Evolutionary conservation across 345 rosid genomes (phyloP).

Genomic region (Corchorus olitorius): DNA sequence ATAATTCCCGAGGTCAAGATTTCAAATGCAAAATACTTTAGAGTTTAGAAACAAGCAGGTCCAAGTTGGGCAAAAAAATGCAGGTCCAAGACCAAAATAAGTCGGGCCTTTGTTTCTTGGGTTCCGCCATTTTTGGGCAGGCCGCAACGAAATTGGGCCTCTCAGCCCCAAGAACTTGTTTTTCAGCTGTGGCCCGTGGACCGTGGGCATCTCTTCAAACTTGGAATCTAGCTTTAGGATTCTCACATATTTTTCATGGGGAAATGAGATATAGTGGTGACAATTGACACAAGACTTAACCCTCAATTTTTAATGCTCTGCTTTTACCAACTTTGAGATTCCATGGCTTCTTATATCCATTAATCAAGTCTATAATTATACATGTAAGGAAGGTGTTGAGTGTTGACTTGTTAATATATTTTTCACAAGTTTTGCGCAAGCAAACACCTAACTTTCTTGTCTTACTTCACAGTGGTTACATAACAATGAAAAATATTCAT

Average conservation of each 20-base stretch:
- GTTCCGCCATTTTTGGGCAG: no score
- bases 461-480: background rate
- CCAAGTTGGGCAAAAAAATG: no score
- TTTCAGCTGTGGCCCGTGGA: background rate
- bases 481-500: background rate
- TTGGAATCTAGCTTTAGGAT: background rate
- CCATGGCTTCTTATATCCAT: background rate
- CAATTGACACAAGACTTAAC: background rate
- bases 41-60: no score
- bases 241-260: background rate
- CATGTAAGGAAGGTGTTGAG: conserved; percentile 9
- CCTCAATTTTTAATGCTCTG: background rate
- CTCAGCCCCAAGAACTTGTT: no score
- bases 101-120: no score
- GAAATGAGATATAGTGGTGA: background rate
- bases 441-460: conserved; percentile 10
- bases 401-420: conserved; percentile 13
- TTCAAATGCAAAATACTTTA: no score
- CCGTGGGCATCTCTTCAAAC: background rate
- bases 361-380: background rate
- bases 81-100: no score
- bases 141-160: no score
- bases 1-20: no score
- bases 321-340: conserved; percentile 7
- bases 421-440: background rate